phyloP scores from a whole-genome alignment of 2,329 filamentous ascomycete genomes.

The Aspergillus sp. region DNA sequence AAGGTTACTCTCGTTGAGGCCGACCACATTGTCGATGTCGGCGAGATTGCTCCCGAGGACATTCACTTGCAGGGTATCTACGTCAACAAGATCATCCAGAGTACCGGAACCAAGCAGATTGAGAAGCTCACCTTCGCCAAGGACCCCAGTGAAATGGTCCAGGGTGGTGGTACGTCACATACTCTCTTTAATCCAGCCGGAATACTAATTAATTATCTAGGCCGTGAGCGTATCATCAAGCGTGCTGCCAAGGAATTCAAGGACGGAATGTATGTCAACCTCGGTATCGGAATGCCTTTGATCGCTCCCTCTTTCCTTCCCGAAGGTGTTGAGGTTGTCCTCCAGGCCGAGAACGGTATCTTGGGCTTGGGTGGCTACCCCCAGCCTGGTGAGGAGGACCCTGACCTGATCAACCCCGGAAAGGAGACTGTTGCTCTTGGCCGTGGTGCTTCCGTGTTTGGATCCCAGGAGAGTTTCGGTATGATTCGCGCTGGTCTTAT shows the following conservation, averaged over 20 bases:
- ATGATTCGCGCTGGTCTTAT: conserved; percentile 86
- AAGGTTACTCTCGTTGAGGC: conserved; percentile 77
- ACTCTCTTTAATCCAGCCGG: background rate
- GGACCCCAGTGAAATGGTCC: conserved; percentile 49
- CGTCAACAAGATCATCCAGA: conserved; percentile 74
- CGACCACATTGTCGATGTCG: conserved; percentile 73
- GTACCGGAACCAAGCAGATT: conserved; percentile 65
- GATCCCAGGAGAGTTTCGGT: conserved; percentile 74
- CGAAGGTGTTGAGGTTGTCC: conserved; percentile 65
- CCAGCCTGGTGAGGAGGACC: conserved; percentile 61
- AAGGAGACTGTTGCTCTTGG: conserved; percentile 82
- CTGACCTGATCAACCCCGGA: conserved; percentile 79
- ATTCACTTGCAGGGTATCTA: conserved; percentile 82
- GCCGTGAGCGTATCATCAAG: conserved; percentile 75
- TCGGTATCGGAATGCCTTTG: conserved; percentile 82
- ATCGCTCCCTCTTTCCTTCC: conserved; percentile 73
- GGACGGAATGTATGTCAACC: conserved; percentile 85
- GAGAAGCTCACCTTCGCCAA: conserved; percentile 77
- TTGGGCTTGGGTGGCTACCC: conserved; percentile 80
- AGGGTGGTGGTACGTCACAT: conserved; percentile 36
- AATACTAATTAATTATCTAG: conserved; percentile 21
- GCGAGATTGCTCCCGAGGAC: conserved; percentile 66
- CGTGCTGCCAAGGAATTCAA: conserved; percentile 77
- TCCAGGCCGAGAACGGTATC: conserved; percentile 84
- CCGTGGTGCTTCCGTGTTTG: conserved; percentile 71